phyloP scores from a whole-genome alignment of 352 stramenopile genomes.

The Pilasporangium apinafurcum region DNA sequence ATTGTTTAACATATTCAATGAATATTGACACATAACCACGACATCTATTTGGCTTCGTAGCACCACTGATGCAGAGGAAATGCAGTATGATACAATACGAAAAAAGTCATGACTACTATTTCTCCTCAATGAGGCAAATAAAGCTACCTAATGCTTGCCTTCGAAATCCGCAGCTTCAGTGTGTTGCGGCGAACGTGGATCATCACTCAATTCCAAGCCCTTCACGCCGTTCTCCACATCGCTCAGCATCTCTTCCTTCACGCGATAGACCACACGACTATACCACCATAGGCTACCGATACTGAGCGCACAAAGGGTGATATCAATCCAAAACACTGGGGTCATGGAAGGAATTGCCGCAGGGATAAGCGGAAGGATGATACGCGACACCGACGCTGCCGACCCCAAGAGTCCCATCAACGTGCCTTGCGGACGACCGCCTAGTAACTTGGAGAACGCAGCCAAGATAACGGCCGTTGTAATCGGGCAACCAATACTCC shows the following conservation, averaged over 20 bases:
- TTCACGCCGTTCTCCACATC: constrained; percentile 32
- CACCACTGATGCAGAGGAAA: too few species aligned
- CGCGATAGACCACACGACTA: constrained; percentile 40
- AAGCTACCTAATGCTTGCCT: too few species aligned
- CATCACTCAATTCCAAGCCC: constrained; percentile 16
- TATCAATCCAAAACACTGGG: constrained; percentile 34
- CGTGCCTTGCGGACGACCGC: constrained; percentile 64
- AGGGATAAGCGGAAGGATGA: constrained; percentile 64
- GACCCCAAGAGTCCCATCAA: constrained; percentile 76
- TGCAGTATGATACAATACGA: too few species aligned
- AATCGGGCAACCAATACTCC: constrained; percentile 76
- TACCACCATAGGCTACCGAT: constrained; percentile 61
- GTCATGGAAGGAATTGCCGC: constrained; percentile 36
- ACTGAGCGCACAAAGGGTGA: constrained; percentile 32
- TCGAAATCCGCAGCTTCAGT: constrained; percentile 18
- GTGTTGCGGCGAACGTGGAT: constrained; percentile 34
- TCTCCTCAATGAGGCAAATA: too few species aligned
- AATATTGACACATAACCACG: too few species aligned
- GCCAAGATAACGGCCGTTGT: constrained; percentile 69
- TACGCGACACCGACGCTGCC: constrained; percentile 64
- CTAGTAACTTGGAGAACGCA: constrained; percentile 75
- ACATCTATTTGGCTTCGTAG: too few species aligned
- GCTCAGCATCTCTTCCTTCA: constrained; percentile 37
- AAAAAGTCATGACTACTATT: too few species aligned
- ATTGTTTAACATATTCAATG: too few species aligned